These are phyloP conservation scores for Solanum dulcamara DNA, from an alignment of 257 asterid species.

Conservation along the genomic window DNA sequence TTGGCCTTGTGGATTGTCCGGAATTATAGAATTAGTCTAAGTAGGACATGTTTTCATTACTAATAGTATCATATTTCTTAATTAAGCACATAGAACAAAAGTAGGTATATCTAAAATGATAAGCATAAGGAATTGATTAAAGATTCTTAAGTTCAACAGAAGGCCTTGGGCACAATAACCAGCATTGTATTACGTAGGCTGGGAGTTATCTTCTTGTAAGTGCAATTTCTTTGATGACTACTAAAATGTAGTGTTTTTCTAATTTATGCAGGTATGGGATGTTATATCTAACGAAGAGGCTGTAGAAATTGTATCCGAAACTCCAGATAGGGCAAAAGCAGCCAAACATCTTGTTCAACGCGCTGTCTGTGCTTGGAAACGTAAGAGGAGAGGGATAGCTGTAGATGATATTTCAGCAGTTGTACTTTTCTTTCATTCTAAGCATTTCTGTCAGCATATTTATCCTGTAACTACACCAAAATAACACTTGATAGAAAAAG, in stretches of 20 bases:
- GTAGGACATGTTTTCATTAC: not conserved
- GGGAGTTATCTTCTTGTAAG: not conserved
- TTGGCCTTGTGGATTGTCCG: not conserved
- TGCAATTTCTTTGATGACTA: not conserved
- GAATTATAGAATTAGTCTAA: not conserved
- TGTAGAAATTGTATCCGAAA: constrained; percentile 52
- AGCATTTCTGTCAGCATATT: constrained; percentile 29
- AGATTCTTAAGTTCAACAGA: not conserved
- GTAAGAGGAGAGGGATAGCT: constrained; percentile 74
- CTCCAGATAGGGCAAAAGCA: constrained; percentile 44
- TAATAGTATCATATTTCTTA: not conserved
- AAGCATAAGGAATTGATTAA: not conserved
- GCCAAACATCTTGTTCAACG: constrained; percentile 62
- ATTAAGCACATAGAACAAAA: not conserved
- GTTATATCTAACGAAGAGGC: constrained; percentile 91
- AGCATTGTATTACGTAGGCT: not conserved
- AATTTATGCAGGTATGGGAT: constrained; percentile 77
- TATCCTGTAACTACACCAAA: constrained; percentile 15
- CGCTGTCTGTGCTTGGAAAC: constrained; percentile 66
- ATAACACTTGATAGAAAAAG: not conserved
- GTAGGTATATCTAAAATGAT: not conserved
- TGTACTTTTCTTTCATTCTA: constrained; percentile 58
- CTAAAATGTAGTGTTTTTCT: not conserved
- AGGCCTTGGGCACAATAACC: not conserved
- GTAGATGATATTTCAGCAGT: constrained; percentile 91